Percentiles rank a stretch among this genome's conserved stretches.
Conservation (phyloP, 257 asterid genomes). For the Paraleonurus japonicus region DNA sequence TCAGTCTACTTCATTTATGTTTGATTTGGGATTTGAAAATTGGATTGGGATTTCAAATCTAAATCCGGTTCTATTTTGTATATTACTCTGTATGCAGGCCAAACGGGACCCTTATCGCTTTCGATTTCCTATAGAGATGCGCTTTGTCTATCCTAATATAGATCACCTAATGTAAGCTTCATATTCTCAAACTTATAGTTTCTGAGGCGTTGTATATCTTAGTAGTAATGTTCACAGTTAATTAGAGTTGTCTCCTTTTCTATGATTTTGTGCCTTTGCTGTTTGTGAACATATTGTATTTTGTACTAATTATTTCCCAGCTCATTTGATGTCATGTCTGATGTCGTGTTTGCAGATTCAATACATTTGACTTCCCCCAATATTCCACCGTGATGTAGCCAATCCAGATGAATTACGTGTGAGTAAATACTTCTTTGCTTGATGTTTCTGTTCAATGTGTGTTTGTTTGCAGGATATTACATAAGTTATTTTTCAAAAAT, state of each 20-base stretch:
- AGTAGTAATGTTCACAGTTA: neutral
- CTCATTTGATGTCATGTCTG: conserved; percentile 27
- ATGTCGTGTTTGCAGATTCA: conserved; percentile 67
- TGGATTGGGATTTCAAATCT: no score
- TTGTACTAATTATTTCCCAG: conserved; percentile 14
- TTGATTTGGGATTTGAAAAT: no score
- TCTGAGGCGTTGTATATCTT: conserved; percentile 13
- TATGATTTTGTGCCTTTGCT: neutral
- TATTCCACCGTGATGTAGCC: conserved; percentile 81
- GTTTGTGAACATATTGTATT: conserved; percentile 8
- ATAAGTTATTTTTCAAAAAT: neutral
- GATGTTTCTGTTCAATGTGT: conserved; percentile 8
- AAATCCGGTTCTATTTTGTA: no score
- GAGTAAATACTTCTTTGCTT: conserved; percentile 37
- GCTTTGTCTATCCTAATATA: conserved; percentile 86
- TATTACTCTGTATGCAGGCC: conserved; percentile 65
- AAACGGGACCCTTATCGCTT: conserved; percentile 92
- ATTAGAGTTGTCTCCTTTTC: conserved; percentile 4
- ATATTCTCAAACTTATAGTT: conserved; percentile 7
- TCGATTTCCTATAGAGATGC: conserved; percentile 95
- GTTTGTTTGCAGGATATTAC: neutral
- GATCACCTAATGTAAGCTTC: conserved; percentile 82
- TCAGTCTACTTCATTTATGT: neutral
- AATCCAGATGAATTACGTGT: conserved; percentile 95
- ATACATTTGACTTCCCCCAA: conserved; percentile 81